Evolutionary conservation across 495 filamentous ascomycete species (phyloP).

Genomic region (Hyaloscypha hepaticicola): DNA sequence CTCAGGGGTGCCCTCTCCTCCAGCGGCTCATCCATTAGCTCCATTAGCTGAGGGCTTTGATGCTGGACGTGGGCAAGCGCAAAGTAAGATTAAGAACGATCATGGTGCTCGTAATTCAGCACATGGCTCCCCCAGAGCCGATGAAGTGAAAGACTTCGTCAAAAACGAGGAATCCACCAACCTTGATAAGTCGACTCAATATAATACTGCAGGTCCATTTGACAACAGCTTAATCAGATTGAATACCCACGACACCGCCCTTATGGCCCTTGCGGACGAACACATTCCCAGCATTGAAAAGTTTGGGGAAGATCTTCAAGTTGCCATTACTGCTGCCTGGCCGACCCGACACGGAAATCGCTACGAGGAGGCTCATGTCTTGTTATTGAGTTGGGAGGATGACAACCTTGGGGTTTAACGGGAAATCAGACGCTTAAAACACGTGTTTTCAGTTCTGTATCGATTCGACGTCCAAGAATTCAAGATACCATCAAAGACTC

Average conservation of each 20-base stretch:
- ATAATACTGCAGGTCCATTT: neutral
- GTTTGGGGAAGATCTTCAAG: conserved; percentile 4
- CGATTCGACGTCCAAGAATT: neutral
- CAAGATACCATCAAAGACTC: neutral
- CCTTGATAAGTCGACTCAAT: too few relatives aligned
- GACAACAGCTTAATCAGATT: neutral
- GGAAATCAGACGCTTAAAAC: conserved; percentile 20
- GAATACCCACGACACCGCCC: conserved; percentile 7
- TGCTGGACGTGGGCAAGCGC: too few relatives aligned
- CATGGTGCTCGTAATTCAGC: too few relatives aligned
- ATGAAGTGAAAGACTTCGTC: too few relatives aligned
- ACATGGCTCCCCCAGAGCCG: too few relatives aligned
- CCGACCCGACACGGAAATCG: conserved; percentile 14
- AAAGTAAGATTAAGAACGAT: too few relatives aligned
- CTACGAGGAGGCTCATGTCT: neutral
- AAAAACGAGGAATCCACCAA: too few relatives aligned
- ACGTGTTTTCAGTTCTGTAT: conserved; percentile 19
- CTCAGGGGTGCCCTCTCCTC: too few relatives aligned
- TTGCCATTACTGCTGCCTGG: conserved; percentile 10
- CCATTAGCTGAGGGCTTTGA: too few relatives aligned
- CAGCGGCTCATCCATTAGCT: too few relatives aligned
- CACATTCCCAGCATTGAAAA: conserved; percentile 10
- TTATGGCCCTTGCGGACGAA: neutral
- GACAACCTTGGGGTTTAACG: conserved; percentile 31
- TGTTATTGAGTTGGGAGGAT: conserved; percentile 32